phyloP scores from a whole-genome alignment of 495 filamentous ascomycete genomes.

The Articulospora tetracladia region DNA sequence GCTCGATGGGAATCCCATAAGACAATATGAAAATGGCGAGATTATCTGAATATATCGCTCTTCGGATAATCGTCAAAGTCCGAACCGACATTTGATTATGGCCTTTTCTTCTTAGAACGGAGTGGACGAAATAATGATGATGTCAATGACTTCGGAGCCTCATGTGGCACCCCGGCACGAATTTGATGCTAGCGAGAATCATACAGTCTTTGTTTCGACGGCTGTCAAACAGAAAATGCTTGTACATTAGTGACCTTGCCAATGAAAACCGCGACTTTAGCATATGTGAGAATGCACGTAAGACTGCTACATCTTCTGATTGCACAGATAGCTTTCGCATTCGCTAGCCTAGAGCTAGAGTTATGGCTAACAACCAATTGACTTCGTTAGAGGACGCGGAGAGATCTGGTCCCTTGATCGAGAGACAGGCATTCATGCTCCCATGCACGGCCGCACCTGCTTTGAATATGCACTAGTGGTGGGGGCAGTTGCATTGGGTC shows the following conservation, averaged over 20 bases:
- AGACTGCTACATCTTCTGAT: neutral
- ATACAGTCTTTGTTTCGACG: neutral
- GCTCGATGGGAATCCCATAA: neutral
- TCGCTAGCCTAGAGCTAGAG: neutral
- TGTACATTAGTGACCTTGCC: too few species aligned
- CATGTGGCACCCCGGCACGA: neutral
- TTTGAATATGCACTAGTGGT: constrained; percentile 22
- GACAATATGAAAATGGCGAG: neutral
- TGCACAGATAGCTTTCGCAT: constrained; percentile 1
- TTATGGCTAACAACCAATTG: neutral
- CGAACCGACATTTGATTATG: neutral
- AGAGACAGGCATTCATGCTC: neutral
- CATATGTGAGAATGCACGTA: too few species aligned
- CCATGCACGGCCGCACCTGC: constrained; percentile 3
- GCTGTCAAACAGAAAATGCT: neutral
- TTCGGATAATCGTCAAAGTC: neutral
- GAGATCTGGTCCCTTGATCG: neutral
- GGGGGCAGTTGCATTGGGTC: constrained; percentile 11
- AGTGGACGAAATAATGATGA: constrained; percentile 2
- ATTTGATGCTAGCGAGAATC: neutral
- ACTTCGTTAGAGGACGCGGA: neutral
- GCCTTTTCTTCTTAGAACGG: neutral
- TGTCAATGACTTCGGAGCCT: constrained; percentile 15
- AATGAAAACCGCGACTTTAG: too few species aligned
- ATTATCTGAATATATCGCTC: neutral